Conservation (phyloP, 371 early-diverging fungal species). For the Parasitella parasitica region DNA sequence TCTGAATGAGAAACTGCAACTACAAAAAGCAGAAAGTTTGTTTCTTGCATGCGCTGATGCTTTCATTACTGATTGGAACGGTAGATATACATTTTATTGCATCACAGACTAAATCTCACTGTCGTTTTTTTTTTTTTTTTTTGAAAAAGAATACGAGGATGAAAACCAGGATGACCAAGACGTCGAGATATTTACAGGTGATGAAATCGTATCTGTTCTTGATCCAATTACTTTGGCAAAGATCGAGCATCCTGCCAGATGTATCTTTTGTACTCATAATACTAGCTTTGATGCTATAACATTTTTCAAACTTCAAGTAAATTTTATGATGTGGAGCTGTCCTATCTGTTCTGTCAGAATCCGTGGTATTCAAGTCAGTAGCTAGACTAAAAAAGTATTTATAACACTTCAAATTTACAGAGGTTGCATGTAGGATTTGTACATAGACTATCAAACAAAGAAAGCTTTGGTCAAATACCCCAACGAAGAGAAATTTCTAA, state of each 20-base stretch:
- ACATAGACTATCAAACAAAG: slow-evolving; percentile 24
- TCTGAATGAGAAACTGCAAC: slow-evolving; percentile 9
- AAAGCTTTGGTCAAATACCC: slow-evolving; percentile 15
- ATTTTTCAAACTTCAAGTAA: slow-evolving; percentile 21
- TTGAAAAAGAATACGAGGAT: not conserved
- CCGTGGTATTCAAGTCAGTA: slow-evolving; percentile 27
- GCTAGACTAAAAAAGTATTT: not conserved
- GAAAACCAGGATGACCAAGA: slow-evolving; percentile 19
- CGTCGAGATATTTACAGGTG: slow-evolving; percentile 22
- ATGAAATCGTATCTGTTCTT: slow-evolving; percentile 31
- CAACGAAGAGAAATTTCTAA: slow-evolving; percentile 17
- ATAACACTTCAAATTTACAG: not conserved
- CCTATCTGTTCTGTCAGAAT: slow-evolving; percentile 28
- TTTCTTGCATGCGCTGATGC: slow-evolving; percentile 18
- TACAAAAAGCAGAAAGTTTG: slow-evolving; percentile 15
- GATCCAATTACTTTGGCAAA: slow-evolving; percentile 36
- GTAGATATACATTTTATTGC: slow-evolving; percentile 7
- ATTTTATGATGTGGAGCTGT: slow-evolving; percentile 24
- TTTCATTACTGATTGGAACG: slow-evolving; percentile 20
- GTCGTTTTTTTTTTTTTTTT: not conserved
- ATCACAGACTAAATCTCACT: not conserved
- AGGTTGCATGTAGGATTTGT: slow-evolving; percentile 15
- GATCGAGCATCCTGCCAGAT: slow-evolving; percentile 39
- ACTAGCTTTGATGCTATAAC: slow-evolving; percentile 36
- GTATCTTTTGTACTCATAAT: slow-evolving; percentile 41